phyloP scores from a whole-genome alignment of 371 early-diverging fungal species.

The Scutellospora calospora region DNA sequence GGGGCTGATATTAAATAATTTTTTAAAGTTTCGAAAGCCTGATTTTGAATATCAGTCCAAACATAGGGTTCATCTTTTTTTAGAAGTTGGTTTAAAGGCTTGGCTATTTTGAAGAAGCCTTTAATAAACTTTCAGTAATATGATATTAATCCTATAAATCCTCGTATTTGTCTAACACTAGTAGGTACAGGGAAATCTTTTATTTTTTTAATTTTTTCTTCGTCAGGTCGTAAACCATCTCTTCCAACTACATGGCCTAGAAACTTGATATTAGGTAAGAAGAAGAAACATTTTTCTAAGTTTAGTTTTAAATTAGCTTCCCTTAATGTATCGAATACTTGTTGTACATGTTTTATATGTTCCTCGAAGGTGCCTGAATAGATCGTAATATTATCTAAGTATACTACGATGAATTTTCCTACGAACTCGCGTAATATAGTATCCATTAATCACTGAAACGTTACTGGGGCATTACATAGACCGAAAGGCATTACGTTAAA shows the following conservation, averaged over 20 bases:
- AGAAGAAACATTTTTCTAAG: conserved; percentile 66
- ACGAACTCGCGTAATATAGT: conserved; percentile 52
- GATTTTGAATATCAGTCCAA: conserved; percentile 49
- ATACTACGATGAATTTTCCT: conserved; percentile 51
- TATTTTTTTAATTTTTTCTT: conserved; percentile 52
- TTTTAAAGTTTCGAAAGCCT: conserved; percentile 57
- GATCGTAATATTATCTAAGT: conserved; percentile 69
- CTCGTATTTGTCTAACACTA: conserved; percentile 51
- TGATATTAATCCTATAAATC: conserved; percentile 63
- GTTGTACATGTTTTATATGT: conserved; percentile 51
- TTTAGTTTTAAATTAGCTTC: conserved; percentile 54
- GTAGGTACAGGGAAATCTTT: conserved; percentile 50
- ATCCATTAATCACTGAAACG: conserved; percentile 57
- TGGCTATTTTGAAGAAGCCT: conserved; percentile 52
- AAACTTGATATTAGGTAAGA: too few relatives aligned
- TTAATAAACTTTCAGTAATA: conserved; percentile 62
- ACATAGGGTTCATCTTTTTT: conserved; percentile 50
- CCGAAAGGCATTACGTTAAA: too few relatives aligned
- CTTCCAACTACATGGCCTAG: conserved; percentile 54
- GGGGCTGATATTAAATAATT: conserved; percentile 47
- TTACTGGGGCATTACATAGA: conserved; percentile 57
- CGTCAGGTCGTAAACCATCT: conserved; percentile 50
- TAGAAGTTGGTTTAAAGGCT: conserved; percentile 50
- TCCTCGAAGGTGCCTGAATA: conserved; percentile 56
- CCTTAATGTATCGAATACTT: conserved; percentile 49